Evolutionary conservation across 371 early-diverging fungal genomes (phyloP).

Genomic region (Mucor velutinosus): DNA sequence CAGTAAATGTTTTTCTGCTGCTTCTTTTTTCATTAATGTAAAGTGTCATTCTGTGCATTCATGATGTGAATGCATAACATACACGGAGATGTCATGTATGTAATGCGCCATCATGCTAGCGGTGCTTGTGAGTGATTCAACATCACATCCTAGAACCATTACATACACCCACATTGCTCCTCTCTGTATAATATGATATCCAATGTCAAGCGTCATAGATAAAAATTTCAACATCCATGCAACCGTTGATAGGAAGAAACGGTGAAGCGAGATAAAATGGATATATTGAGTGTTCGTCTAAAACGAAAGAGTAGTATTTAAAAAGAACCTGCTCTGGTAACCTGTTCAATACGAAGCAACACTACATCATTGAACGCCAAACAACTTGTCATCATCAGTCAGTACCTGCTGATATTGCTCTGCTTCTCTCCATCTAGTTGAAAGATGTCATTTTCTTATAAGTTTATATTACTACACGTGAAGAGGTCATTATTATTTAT

Average conservation of each 20-base stretch:
- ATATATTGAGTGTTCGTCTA: not conserved
- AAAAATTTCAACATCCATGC: no score
- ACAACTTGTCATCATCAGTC: not conserved
- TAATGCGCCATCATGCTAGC: not conserved
- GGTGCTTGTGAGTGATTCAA: not conserved
- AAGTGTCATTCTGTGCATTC: not conserved
- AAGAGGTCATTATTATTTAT: not conserved
- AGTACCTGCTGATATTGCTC: not conserved
- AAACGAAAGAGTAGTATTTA: not conserved
- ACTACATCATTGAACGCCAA: not conserved
- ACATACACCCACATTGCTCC: not conserved
- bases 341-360: not conserved
- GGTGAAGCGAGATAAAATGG: not conserved
- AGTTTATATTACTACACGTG: not conserved
- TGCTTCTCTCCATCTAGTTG: not conserved
- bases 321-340: not conserved
- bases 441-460: not conserved
- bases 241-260: not conserved
- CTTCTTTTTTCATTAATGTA: constrained; percentile 3
- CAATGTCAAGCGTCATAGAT: no score
- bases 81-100: not conserved
- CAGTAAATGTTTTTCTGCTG: not conserved
- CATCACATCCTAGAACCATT: not conserved
- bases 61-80: not conserved
- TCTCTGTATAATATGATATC: not conserved